These are phyloP conservation scores for Aspergillus tubingensis DNA, from an alignment of 2,329 filamentous ascomycete genomes.

Conservation along the genomic window DNA sequence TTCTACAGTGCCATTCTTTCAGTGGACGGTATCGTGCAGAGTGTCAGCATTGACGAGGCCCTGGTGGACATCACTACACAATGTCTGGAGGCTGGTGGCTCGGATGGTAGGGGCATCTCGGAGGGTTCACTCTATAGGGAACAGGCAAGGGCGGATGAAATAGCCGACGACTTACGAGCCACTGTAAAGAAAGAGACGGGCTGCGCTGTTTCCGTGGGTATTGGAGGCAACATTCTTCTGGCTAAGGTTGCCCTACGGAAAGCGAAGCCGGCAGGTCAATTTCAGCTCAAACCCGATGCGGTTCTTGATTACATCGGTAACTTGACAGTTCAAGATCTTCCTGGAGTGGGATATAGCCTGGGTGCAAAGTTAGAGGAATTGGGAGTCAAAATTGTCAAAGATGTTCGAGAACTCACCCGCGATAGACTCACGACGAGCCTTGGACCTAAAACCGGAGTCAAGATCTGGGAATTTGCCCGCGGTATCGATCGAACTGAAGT, in stretches of 20 bases:
- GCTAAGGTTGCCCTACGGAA: constrained; percentile 88
- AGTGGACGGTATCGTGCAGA: constrained; percentile 82
- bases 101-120: constrained; percentile 63
- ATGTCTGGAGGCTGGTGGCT: constrained; percentile 66
- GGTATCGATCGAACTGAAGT: constrained; percentile 86
- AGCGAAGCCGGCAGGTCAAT: constrained; percentile 92
- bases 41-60: constrained; percentile 95
- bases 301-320: constrained; percentile 74
- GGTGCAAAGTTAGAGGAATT: constrained; percentile 85
- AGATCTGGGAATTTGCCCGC: constrained; percentile 83
- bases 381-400: constrained; percentile 77
- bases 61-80: constrained; percentile 77
- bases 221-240: constrained; percentile 84
- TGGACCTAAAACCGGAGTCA: constrained; percentile 90
- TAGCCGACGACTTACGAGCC: constrained; percentile 68
- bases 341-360: constrained; percentile 90
- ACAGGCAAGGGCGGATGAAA: constrained; percentile 73
- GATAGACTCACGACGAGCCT: constrained; percentile 73
- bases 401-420: constrained; percentile 74
- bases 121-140: constrained; percentile 75
- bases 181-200: constrained; percentile 73
- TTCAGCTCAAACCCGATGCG: constrained; percentile 80
- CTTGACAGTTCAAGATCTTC: constrained; percentile 77
- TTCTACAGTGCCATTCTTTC: constrained; percentile 86
- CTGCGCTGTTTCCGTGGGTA: constrained; percentile 89